Evolutionary conservation across 75 land plant species (phyloP), one percentile per base, ranked within the genome.

Genomic region (Pinus albicaulis): DNA sequence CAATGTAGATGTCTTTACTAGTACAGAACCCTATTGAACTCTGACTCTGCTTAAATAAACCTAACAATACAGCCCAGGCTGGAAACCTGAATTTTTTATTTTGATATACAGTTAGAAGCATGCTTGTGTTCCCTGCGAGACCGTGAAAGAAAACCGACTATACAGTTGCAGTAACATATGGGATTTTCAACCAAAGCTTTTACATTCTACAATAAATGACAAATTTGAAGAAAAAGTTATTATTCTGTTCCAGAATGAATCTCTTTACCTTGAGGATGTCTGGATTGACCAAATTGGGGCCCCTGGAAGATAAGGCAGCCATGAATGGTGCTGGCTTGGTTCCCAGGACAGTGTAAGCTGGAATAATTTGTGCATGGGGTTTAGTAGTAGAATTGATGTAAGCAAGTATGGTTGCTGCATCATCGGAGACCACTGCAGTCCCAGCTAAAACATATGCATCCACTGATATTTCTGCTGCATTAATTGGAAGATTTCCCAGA

Each of bases 391-490:
- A 22, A 22, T 19, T 38, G 15, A 77, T 55, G 73, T 84, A 76
- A 25, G 58, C 55, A 26, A 53, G 57, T 15, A 84, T 77, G 22
- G 57, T 53, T 8, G 12, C 36, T 19, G 76, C 86, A 12, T 23
- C 80, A 13, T 13, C 34, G 4, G 28, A 66, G 25, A 85, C 86
- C 5, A 84, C 80, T 2, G 74, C 76, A 10, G 80, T 66, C 7
- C 85, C 85, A 0, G 85, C 85, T 20, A 84, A 71, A 15, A 84
- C 64, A 52, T 82, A 76, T 23, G 86, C 68, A 70, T 84, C 86
- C 3, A 85, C 86, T 7, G 82, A 55, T 14, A 82, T 57, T 12
- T 72, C 86, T 57, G 82, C 85, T 1, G 85, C 86, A 17, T 78
- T 72, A 0, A 57, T 12, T 1, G 34, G 25, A 0, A 65, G 31